Percentiles rank a stretch among this genome's conserved stretches.
Evolutionary conservation across 306 rosid genomes (phyloP).

Genomic region (Casuarina equisetifolia): DNA sequence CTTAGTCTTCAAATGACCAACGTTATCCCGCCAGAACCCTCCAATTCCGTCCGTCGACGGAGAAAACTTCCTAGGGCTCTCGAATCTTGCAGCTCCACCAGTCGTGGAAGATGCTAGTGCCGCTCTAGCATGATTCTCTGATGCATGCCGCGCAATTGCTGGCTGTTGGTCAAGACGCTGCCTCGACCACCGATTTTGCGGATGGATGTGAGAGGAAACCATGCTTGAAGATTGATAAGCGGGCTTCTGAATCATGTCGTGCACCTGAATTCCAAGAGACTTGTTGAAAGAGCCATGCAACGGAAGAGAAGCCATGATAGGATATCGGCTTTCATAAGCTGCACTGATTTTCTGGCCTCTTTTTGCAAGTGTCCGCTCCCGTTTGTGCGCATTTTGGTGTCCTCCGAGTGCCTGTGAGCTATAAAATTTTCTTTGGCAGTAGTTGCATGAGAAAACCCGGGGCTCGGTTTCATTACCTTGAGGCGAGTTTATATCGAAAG

Average conservation of each 20-base stretch:
- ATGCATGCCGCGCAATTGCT: conserved; percentile 36
- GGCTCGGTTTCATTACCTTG: conserved; percentile 49
- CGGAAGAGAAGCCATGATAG: conserved; percentile 85
- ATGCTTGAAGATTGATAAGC: conserved; percentile 35
- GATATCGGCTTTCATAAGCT: conserved; percentile 43
- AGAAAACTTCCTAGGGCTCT: conserved; percentile 34
- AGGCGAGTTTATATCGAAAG: conserved; percentile 43
- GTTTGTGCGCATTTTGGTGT: conserved; percentile 91
- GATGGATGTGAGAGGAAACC: conserved; percentile 37
- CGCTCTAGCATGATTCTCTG: conserved; percentile 28
- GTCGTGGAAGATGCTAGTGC: conserved; percentile 35
- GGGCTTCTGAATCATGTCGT: conserved; percentile 78
- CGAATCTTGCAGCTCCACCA: conserved; percentile 48
- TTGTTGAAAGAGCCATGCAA: conserved; percentile 71
- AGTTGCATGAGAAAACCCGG: conserved; percentile 83
- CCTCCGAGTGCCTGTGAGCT: conserved; percentile 98
- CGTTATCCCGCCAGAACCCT: conserved; percentile 48
- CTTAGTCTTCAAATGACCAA: conserved; percentile 43
- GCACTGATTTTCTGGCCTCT: conserved; percentile 48
- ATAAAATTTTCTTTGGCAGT: conserved; percentile 85
- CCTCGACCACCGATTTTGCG: conserved; percentile 49
- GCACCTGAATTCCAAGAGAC: conserved; percentile 81
- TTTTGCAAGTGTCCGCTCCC: conserved; percentile 80
- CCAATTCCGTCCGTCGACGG: conserved; percentile 39
- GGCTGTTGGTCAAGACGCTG: conserved; percentile 47